phyloP scores from a whole-genome alignment of 495 filamentous ascomycete species.

The Amorphotheca resinae region DNA sequence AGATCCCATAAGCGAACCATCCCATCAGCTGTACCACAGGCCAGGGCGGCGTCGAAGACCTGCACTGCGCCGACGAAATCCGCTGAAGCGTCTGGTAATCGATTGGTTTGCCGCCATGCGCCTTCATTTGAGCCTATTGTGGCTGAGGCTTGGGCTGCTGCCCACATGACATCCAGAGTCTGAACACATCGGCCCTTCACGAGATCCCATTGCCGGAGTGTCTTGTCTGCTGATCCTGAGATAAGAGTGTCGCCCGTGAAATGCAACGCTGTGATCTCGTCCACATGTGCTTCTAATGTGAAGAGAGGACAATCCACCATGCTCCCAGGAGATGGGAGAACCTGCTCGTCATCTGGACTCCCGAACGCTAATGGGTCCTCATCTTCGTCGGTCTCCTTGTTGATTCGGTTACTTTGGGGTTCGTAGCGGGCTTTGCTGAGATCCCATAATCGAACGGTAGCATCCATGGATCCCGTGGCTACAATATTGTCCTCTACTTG shows the following conservation, averaged over 20 bases:
- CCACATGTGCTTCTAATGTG: constrained; percentile 80
- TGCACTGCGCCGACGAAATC: constrained; percentile 94
- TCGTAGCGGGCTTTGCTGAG: constrained; percentile 48
- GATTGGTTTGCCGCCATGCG: constrained; percentile 43
- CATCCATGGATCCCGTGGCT: constrained; percentile 91
- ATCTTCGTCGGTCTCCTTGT: constrained; percentile 46
- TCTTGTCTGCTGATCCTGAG: constrained; percentile 95
- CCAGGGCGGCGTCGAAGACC: constrained; percentile 91
- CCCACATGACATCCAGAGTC: constrained; percentile 98
- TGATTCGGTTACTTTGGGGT: constrained; percentile 49
- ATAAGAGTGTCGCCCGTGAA: constrained; percentile 81
- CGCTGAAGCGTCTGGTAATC: constrained; percentile 52
- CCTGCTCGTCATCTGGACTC: constrained; percentile 44
- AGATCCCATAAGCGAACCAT: constrained; percentile 98
- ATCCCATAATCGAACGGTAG: constrained; percentile 92
- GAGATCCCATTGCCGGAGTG: constrained; percentile 92
- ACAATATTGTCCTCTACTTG: constrained; percentile 95
- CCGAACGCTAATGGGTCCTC: constrained; percentile 48
- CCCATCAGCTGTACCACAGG: constrained; percentile 96
- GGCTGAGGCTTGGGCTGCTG: constrained; percentile 79
- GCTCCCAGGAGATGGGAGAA: constrained; percentile 52
- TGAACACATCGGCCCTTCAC: constrained; percentile 92
- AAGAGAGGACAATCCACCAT: constrained; percentile 82
- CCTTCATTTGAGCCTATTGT: constrained; percentile 41
- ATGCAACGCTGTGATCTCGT: constrained; percentile 87